These are phyloP conservation scores for Verticillium nubilum DNA, from an alignment of 2,329 filamentous ascomycete species.

Conservation along the genomic window DNA sequence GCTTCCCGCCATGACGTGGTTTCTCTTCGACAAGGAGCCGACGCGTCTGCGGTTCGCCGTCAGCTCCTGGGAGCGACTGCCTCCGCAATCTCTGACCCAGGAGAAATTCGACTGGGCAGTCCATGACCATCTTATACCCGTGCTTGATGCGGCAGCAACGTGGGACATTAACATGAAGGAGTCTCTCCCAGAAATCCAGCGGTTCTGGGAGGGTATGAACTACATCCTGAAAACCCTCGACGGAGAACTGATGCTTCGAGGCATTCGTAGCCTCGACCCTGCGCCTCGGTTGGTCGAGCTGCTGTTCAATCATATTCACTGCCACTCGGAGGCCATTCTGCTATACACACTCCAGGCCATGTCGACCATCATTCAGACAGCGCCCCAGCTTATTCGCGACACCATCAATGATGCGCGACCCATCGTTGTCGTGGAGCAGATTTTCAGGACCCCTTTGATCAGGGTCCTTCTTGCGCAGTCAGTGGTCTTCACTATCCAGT, in stretches of 20 bases:
- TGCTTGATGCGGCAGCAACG: conserved; percentile 57
- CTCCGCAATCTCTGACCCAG: conserved; percentile 54
- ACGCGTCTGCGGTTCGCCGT: conserved; percentile 62
- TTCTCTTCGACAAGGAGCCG: conserved; percentile 71
- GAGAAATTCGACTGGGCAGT: conserved; percentile 87
- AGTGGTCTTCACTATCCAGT: conserved; percentile 43
- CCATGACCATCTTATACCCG: conserved; percentile 63
- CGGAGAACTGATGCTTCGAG: conserved; percentile 69
- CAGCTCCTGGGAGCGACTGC: conserved; percentile 61
- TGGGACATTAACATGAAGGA: conserved; percentile 34
- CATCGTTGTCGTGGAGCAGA: conserved; percentile 74
- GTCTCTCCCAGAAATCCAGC: conserved; percentile 46
- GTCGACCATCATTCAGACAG: conserved; percentile 65
- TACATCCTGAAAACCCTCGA: conserved; percentile 70
- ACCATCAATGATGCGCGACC: conserved; percentile 77
- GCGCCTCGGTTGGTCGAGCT: conserved; percentile 66
- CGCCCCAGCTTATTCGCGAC: conserved; percentile 80
- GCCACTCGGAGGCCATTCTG: conserved; percentile 52
- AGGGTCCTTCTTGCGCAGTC: conserved; percentile 57
- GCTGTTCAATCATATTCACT: conserved; percentile 50
- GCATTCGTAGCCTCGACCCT: conserved; percentile 72
- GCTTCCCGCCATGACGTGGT: conserved; percentile 77
- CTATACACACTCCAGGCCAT: conserved; percentile 66
- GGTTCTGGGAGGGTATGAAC: conserved; percentile 75
- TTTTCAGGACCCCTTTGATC: conserved; percentile 68